Evolutionary conservation across 2,329 filamentous ascomycete genomes (phyloP).

Genomic region (Aspergillus ochraceus): DNA sequence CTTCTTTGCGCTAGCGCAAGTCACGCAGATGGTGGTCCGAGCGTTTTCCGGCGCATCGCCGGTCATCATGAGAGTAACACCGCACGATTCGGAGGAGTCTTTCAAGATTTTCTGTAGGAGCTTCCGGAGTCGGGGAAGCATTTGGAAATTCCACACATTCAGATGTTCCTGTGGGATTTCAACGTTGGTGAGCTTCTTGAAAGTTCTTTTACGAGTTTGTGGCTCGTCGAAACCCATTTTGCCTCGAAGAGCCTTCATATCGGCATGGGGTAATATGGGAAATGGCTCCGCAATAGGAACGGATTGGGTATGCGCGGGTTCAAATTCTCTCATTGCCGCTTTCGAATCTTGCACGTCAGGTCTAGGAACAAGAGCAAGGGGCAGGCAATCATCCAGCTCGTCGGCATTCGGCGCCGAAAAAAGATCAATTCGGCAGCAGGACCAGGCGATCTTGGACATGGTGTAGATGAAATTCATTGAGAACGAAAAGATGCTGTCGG

Average conservation of each 20-base stretch:
- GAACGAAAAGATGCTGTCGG: constrained; percentile 42
- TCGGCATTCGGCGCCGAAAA: constrained; percentile 41
- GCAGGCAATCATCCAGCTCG: constrained; percentile 44
- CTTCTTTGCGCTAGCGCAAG: constrained; percentile 59
- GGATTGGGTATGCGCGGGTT: constrained; percentile 12
- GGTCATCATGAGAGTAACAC: constrained; percentile 61
- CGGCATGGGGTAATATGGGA: constrained; percentile 20
- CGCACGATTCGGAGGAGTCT: constrained; percentile 61
- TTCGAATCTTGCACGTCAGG: constrained; percentile 29
- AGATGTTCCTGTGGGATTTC: constrained; percentile 57
- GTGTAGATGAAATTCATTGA: constrained; percentile 48
- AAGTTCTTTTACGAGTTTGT: constrained; percentile 38
- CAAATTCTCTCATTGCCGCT: constrained; percentile 20
- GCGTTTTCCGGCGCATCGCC: constrained; percentile 59
- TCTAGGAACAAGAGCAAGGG: constrained; percentile 39
- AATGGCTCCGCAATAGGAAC: constrained; percentile 18
- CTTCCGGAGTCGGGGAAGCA: constrained; percentile 59
- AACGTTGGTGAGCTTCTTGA: constrained; percentile 48
- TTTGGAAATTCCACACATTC: constrained; percentile 59
- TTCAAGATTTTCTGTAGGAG: constrained; percentile 60
- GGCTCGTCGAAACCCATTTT: constrained; percentile 28
- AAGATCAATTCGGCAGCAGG: constrained; percentile 44
- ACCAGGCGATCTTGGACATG: constrained; percentile 42
- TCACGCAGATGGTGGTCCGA: constrained; percentile 63
- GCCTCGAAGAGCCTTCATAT: constrained; percentile 25